These are phyloP conservation scores for Stachybotrys chartarum DNA, from an alignment of 2,329 filamentous ascomycete genomes.

Conservation along the genomic window DNA sequence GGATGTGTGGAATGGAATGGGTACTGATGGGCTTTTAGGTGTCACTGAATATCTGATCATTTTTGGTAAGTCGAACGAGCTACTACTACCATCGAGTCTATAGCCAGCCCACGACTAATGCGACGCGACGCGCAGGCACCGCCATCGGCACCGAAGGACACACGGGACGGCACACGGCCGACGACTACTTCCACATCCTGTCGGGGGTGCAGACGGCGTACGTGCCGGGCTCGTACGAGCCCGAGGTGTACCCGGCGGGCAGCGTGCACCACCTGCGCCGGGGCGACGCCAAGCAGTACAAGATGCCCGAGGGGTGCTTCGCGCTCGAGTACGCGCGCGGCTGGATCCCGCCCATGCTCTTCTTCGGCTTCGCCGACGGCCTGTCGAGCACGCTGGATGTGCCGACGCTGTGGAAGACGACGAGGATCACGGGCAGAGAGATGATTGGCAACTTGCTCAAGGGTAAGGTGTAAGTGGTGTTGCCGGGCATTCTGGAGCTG, in stretches of 20 bases:
- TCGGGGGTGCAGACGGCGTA: slow-evolving; percentile 71
- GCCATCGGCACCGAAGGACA: slow-evolving; percentile 82
- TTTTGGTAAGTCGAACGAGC: slow-evolving; percentile 47
- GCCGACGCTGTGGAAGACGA: slow-evolving; percentile 77
- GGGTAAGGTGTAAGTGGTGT: slow-evolving; percentile 57
- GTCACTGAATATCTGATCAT: slow-evolving; percentile 88
- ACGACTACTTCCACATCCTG: slow-evolving; percentile 94
- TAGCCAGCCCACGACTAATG: neutral
- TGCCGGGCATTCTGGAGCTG: neutral
- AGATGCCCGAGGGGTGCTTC: slow-evolving; percentile 70
- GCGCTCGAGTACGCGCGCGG: slow-evolving; percentile 78
- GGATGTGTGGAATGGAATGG: neutral
- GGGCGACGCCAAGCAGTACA: slow-evolving; percentile 74
- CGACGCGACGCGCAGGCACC: slow-evolving; percentile 37
- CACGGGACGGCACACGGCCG: slow-evolving; percentile 79
- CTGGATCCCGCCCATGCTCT: slow-evolving; percentile 90
- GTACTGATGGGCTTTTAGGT: slow-evolving; percentile 30
- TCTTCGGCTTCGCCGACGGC: slow-evolving; percentile 80
- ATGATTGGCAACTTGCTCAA: slow-evolving; percentile 67
- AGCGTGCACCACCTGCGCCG: slow-evolving; percentile 65
- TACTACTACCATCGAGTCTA: slow-evolving; percentile 1
- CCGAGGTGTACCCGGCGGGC: slow-evolving; percentile 64
- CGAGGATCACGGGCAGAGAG: slow-evolving; percentile 63
- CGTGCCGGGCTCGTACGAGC: slow-evolving; percentile 57
- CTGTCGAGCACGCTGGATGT: slow-evolving; percentile 77